Conservation (phyloP, 1,139 yeast species). For the Taphrina flavorubra region DNA sequence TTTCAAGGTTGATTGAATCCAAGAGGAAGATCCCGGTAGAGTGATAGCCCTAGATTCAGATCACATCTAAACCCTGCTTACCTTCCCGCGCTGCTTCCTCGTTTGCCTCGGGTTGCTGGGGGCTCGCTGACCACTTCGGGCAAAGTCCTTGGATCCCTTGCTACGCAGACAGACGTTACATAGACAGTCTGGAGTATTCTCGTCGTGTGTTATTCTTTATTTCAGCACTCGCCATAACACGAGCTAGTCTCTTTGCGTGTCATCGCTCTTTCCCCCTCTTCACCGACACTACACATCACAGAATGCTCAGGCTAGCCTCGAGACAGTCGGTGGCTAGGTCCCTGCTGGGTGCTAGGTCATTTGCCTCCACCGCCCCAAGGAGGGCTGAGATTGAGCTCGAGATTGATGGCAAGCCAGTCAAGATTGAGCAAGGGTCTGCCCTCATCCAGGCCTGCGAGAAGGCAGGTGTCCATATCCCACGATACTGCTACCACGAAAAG, state of each 20-base stretch:
- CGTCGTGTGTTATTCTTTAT: no score
- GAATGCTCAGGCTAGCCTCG: slow-evolving; percentile 33
- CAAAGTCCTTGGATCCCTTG: background rate
- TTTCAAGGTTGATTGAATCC: no score
- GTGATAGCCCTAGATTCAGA: background rate
- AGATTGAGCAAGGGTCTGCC: slow-evolving; percentile 84
- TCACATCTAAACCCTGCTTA: slow-evolving; percentile 17
- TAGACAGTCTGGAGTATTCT: no score
- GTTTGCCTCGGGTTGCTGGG: background rate
- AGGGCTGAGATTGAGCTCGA: slow-evolving; percentile 72
- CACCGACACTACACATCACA: background rate
- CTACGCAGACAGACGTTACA: no score
- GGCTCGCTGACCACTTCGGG: slow-evolving; percentile 10
- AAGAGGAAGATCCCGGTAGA: no score
- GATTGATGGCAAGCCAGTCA: slow-evolving; percentile 76
- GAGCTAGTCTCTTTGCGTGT: background rate
- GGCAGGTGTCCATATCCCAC: slow-evolving; percentile 86
- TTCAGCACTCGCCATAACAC: no score
- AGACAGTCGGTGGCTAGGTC: slow-evolving; percentile 29
- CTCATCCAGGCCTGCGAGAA: slow-evolving; percentile 90
- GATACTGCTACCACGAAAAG: slow-evolving; percentile 91
- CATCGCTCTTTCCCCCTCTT: slow-evolving; percentile 5
- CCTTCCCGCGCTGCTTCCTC: slow-evolving; percentile 4
- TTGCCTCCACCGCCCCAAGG: slow-evolving; percentile 49
- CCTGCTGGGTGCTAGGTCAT: slow-evolving; percentile 44